These are phyloP conservation scores for Nemania sp. DNA, from an alignment of 2,329 filamentous ascomycete species.

Conservation along the genomic window DNA sequence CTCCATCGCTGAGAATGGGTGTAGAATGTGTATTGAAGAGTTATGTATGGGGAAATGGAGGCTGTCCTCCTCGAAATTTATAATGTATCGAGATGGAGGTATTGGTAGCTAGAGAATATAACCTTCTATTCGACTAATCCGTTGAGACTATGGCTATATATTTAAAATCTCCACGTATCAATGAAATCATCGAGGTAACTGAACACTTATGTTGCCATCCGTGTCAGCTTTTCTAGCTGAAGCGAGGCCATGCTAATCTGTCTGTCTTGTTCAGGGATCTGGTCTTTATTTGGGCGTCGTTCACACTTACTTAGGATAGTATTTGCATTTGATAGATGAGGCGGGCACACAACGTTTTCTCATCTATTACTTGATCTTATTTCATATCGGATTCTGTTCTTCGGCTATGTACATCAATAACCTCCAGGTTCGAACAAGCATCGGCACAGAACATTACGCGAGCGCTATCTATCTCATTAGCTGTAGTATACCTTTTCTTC, in stretches of 20 bases:
- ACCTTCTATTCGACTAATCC: neutral
- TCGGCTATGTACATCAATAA: constrained; percentile 1
- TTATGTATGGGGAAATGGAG: too few species aligned
- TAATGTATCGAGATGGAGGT: neutral
- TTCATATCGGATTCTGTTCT: too few species aligned
- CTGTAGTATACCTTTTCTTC: neutral
- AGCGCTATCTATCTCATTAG: neutral
- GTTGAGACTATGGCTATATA: neutral
- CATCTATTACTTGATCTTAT: neutral
- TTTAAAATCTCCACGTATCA: neutral
- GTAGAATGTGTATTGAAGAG: too few species aligned
- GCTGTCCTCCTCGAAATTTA: neutral
- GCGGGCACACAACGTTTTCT: neutral
- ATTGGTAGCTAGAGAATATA: neutral
- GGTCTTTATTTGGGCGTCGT: too few species aligned
- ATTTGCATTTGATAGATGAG: neutral
- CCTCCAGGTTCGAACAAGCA: neutral
- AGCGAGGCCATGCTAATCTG: too few species aligned
- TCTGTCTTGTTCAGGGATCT: neutral
- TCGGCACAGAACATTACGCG: neutral
- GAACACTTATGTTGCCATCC: too few species aligned
- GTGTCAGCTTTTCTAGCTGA: neutral
- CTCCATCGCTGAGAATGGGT: too few species aligned
- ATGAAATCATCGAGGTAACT: neutral
- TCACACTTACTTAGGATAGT: neutral